Percentiles rank a stretch among this genome's conserved stretches.
Conservation (phyloP, 1,284 basidiomycete species). For the Sanghuangporus baumii region DNA sequence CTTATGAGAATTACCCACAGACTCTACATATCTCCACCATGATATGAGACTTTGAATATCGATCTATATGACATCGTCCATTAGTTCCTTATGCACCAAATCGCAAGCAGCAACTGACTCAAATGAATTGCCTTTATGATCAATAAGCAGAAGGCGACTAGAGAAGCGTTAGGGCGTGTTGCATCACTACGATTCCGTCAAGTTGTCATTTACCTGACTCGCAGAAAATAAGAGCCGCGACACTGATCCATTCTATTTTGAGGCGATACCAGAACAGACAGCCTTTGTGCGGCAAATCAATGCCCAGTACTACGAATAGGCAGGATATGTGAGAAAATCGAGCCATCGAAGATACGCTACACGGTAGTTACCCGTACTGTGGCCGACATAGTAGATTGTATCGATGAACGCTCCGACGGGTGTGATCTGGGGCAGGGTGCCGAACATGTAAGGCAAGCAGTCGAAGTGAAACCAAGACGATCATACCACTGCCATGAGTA, state of each 20-base stretch:
- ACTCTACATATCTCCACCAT: constrained; percentile 6
- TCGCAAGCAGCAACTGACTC: background rate
- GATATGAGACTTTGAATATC: background rate
- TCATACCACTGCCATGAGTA: background rate
- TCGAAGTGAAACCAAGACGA: background rate
- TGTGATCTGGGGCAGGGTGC: background rate
- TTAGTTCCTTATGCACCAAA: background rate
- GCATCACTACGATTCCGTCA: background rate
- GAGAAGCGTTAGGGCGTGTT: background rate
- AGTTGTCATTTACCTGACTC: background rate
- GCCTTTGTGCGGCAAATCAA: background rate
- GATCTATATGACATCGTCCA: background rate
- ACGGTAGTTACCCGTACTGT: background rate
- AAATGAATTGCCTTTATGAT: background rate
- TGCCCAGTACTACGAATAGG: background rate
- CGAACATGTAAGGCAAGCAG: background rate
- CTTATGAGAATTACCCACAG: background rate
- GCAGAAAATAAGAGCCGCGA: constrained; percentile 7
- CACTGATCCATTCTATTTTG: constrained; percentile 5
- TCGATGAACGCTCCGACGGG: background rate
- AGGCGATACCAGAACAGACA: constrained; percentile 9
- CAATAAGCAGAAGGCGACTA: constrained; percentile 5
- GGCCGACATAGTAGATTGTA: background rate
- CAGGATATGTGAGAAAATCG: background rate
- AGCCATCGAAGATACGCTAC: background rate